Evolutionary conservation across 371 early-diverging fungal genomes (phyloP), one percentile per base, ranked within the genome.

Genomic region (Syncephalastrum sp.): DNA sequence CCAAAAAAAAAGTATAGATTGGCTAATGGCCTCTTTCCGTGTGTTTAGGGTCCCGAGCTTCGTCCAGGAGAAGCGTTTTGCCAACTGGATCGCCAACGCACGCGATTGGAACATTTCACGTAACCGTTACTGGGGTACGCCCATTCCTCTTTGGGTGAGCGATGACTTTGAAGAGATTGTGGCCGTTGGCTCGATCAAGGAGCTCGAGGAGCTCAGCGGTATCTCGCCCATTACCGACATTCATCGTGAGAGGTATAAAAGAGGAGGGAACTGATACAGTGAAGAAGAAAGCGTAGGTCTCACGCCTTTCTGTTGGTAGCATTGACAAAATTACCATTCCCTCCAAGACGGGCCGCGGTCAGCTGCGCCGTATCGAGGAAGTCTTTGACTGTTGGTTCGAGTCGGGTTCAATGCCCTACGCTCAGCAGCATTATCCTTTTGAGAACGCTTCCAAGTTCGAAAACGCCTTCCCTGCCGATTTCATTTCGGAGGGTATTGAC

Each of bases 321-420:
- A 96, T 99, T 68, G 99, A 99, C 78, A 82, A 93, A 58, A 87
- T 99, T 62, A 94, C 96, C 47, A 97, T 99, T 74, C 95, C 96
- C 44, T 96, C 98, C 54, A 88, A 90, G 77, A 75, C 81, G 49
- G 96, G 96, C 68, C 90, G 94, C 70, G 97, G 97, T 58, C 76
- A 73, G 50, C 89, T 99, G 68, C 84, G 88, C 45, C 90, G 99
- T 74, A 82, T 97, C 13, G 94, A 96, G 59, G 99, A 99, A 75
- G 99, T 99, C 50, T 96, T 99, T 79, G 99, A 99, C 81, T 99
- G 99, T 79, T 99, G 99, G 99, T 93, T 93, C 69, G 92, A 95
- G 69, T 92, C 92, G 69, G 98, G 98, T 48, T 76, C 93, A 68
- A 99, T 99, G 99, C 99, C 99, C 29, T 99, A 98, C 68, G 99